Evolutionary conservation across 2,329 filamentous ascomycete species (phyloP), one percentile per base, ranked within the genome.

Genomic region (Knoxdaviesia proteae): DNA sequence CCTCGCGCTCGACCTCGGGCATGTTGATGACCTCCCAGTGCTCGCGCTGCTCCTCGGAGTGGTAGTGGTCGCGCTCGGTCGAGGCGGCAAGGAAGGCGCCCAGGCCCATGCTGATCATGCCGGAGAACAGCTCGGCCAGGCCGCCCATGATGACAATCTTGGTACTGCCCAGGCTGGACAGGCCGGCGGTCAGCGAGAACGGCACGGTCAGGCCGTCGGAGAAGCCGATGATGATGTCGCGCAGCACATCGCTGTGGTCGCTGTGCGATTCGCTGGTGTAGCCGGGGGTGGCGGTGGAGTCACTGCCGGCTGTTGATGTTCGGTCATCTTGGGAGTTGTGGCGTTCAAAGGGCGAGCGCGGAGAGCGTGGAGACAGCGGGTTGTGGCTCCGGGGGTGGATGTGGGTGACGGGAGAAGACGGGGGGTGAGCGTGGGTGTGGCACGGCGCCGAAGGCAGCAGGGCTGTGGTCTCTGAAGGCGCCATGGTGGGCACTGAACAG

Each of bases 181-280:
- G 64, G 9, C 81, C 81, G 0, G 82, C 81, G 0, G 79, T 84
- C 35, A 87, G 63, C 10, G 81, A 81, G 50, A 87, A 87, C 0
- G 81, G 81, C 0, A 87, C 81, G 0, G 81, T 87, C 50, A 87
- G 66, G 10, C 81, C 81, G 53, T 87, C 81, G 0, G 80, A 77
- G 50, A 86, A 75, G 42, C 81, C 81, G 49, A 87, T 77, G 46
- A 81, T 84, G 47, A 76, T 67, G 56, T 83, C 76, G 39, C 69
- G 66, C 10, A 77, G 58, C 42, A 73, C 52, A 44, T 62, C 59
- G 46, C 57, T 57, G 49, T 65, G 55, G 50, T 60, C 57, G 42
- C 55, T 49, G 45, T 56, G 50, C 7, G 46, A 42, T 42, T 51
- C 49, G 41, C 40, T 48, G 34, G 32, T 47, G 40, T 41, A 44